phyloP scores from a whole-genome alignment of 176 grass and related monocot species.

The Lolium multiflorum region DNA sequence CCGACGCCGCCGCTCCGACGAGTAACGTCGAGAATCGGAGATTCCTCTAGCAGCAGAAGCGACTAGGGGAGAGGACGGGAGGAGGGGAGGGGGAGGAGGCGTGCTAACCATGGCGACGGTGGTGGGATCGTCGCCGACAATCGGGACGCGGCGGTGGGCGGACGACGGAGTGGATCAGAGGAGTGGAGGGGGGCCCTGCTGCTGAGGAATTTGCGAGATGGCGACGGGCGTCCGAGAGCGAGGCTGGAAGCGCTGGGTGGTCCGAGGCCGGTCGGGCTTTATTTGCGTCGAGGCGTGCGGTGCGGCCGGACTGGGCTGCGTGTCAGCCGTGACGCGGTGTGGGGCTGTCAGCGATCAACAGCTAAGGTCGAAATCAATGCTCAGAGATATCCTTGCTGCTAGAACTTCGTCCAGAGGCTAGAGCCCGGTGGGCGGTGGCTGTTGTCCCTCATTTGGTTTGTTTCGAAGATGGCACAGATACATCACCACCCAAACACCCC shows the following conservation, averaged over 20 bases:
- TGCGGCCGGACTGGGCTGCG: background rate
- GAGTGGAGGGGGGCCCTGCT: background rate
- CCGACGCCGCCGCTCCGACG: background rate
- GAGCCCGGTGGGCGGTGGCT: background rate
- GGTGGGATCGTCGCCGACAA: slow-evolving; percentile 25
- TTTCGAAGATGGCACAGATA: no score
- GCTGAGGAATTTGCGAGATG: slow-evolving; percentile 34
- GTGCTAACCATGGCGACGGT: slow-evolving; percentile 46
- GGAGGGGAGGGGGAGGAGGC: background rate
- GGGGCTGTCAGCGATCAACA: background rate
- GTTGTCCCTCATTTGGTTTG: no score
- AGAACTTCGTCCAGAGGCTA: background rate
- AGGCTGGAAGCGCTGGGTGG: slow-evolving; percentile 10
- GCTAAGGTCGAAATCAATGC: slow-evolving; percentile 20
- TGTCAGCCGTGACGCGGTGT: background rate
- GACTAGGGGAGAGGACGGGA: background rate
- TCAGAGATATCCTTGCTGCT: background rate
- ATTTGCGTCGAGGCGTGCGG: background rate
- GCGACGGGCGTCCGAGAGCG: slow-evolving; percentile 22
- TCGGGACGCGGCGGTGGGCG: background rate
- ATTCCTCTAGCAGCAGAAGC: background rate
- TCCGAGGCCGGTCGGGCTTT: background rate
- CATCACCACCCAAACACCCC: no score
- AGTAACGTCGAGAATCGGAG: background rate
- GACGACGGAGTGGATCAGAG: slow-evolving; percentile 8